Base-by-base conservation (phyloP, 2,329 filamentous ascomycete species). In the Leptosphaerulina australis region DNA sequence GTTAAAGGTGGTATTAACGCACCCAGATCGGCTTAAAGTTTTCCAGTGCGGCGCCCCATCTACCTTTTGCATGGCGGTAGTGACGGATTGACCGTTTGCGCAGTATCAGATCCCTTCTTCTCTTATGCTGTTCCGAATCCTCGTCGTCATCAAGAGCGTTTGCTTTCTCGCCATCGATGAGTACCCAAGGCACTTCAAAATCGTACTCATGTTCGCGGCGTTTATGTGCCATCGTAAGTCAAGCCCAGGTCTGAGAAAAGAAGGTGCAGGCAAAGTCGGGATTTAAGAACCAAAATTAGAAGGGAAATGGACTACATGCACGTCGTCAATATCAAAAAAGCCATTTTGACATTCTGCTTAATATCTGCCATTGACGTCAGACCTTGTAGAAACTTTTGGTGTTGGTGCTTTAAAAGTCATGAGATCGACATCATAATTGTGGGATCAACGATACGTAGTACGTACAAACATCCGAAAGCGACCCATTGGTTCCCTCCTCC, bases 101-200 rank as follows among this genome's bases (percentile, higher is more conserved):
- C 22, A 44, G 3, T 11, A 12, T 35, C 22, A 34, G 20, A 17
- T 38, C 20, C n/a, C 47, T 44, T 22, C 47, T 38, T 9, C 24
- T 50, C 40, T 50, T 50, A 17, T 50, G 47, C n/a, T 50, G 47
- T 24, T 44, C 47, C 5, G 47, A 50, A 14, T 40, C 35, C 24
- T 39, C 47, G 12, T 39, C 47, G 15, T 40, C 47, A 2, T 39
- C 26, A 4, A 38, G 21, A 1, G 28, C 47, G 17, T 40, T 28
- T 11, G 40, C 34, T 8, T 39, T n/a, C 4, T 50, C 47, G 2
- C 29, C 29, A 12, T 50, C 40, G 5, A 50, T 30, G 1, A 50
- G 34, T 7, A 15, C 18, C 47, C 47, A 50, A 5, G 47, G 47
- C n/a, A 50, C 35, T 3, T 50, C 22, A 18, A 50, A 44, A 20